A percentile compares a stretch with the other conserved stretches of the same genome.
These are phyloP conservation scores for Colletotrichum musicola DNA, from an alignment of 2,329 filamentous ascomycete species.

Conservation along the genomic window DNA sequence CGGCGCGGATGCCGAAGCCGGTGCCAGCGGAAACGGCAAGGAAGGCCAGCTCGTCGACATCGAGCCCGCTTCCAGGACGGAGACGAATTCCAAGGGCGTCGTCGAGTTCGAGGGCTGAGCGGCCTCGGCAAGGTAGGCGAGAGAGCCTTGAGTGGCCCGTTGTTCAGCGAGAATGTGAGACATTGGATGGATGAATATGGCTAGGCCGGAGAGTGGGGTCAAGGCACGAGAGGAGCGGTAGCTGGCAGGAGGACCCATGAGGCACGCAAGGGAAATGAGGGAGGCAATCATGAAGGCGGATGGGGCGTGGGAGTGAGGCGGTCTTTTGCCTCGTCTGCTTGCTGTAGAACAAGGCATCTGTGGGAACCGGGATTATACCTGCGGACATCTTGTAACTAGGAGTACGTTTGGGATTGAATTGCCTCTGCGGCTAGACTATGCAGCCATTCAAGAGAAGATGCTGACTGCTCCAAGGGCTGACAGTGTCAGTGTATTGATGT, in stretches of 20 bases:
- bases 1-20: constrained; percentile 79
- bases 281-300: constrained; percentile 5
- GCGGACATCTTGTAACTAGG: constrained; percentile 26
- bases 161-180: not conserved
- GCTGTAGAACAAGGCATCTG: constrained; percentile 25
- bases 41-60: constrained; percentile 52
- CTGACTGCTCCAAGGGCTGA: constrained; percentile 11
- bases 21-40: constrained; percentile 53
- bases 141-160: not conserved
- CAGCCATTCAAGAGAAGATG: constrained; percentile 24
- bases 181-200: not conserved
- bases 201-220: constrained; percentile 2
- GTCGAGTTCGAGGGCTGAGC: constrained; percentile 58
- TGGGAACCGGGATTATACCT: constrained; percentile 30
- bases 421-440: constrained; percentile 30
- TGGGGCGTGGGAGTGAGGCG: constrained; percentile 2
- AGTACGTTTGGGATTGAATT: constrained; percentile 27
- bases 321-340: constrained; percentile 13
- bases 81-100: constrained; percentile 50
- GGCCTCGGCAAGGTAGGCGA: not conserved
- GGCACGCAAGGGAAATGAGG: constrained; percentile 23
- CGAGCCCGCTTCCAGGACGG: constrained; percentile 44
- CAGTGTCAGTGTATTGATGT: constrained; percentile 4
- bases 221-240: constrained; percentile 5
- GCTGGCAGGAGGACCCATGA: not conserved